Base-by-base conservation (phyloP, 78 protist species). In the Polysphondylium violaceum region DNA sequence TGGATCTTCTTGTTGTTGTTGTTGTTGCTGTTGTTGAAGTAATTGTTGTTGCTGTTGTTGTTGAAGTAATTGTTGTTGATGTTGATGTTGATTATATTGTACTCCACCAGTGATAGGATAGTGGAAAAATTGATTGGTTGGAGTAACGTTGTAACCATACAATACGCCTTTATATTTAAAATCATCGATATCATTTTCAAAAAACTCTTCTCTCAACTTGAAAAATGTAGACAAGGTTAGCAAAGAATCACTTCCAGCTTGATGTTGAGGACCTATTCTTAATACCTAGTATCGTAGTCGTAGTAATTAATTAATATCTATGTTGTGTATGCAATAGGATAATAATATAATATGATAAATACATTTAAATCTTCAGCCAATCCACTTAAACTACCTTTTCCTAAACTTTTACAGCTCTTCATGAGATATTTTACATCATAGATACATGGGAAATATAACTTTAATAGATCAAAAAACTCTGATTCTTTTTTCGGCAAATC, bases 191-290 rank as follows among this genome's bases (percentile, higher is more conserved):
- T 63, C 47, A 85, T 95, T 74, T 51, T 97, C 98, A 76, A 98
- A 97, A 74, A 86, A 97, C 44, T 79, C 92, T 38, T 71, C 35
- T 50, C 95, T 75, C 92, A 98, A 86, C 67, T 94, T 97, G 87
- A 97, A 98, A 89, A 96, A 98, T 23, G 98, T 83, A 33, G 86
- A 79, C 6, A 87, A 55, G 0, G 99, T 98, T 61, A 98, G 88
- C 67, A 98, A 64, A 12, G 94, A 75, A 94, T 98, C 99, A 64
- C 91, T 67, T 2, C 99, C 99, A 6, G 99, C 99, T 75, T 98
- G 99, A 73, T 97, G 99, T 33, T 96, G 97, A 27, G 99, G 98
- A 0, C 99, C 99, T 23, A 96, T 93, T 11, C 99, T 61, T 55
- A 86, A 44, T 4, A 97, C 96, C 93, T 95, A 64, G 44, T 47